Conservation (phyloP, 2,329 filamentous ascomycete genomes). For the Cryphonectria nitschkei region DNA sequence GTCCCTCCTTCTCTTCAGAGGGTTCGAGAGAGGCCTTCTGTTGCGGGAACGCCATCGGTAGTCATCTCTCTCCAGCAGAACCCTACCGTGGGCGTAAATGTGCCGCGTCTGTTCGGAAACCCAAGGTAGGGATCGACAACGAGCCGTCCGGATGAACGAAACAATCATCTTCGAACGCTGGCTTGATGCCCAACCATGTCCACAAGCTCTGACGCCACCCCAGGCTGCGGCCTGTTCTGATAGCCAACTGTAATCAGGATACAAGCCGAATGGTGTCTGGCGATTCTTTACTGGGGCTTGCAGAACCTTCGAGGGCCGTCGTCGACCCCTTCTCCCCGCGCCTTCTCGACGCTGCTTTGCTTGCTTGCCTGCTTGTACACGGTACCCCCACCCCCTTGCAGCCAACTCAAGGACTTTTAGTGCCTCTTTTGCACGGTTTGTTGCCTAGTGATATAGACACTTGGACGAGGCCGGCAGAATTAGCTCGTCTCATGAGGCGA, state of each 20-base stretch:
- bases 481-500: slow-evolving; percentile 1
- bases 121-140: slow-evolving; percentile 3
- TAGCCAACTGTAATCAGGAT: not conserved
- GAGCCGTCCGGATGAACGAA: not conserved
- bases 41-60: slow-evolving; percentile 6
- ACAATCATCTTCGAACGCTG: not conserved
- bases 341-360: not conserved
- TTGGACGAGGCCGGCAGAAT: not conserved
- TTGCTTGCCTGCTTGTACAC: not conserved
- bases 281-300: not conserved
- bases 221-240: slow-evolving; percentile 2
- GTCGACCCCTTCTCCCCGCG: not conserved
- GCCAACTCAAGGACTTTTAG: not conserved
- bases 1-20: not conserved
- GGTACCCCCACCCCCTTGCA: too few relatives aligned
- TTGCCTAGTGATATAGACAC: not conserved
- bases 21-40: not conserved
- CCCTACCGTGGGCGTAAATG: not conserved
- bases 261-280: slow-evolving; percentile 12
- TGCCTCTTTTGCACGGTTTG: not conserved
- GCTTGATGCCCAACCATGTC: slow-evolving; percentile 2
- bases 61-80: slow-evolving; percentile 13
- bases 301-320: not conserved
- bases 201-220: slow-evolving; percentile 2
- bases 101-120: slow-evolving; percentile 9